phyloP scores from a whole-genome alignment of 129 eudicot species.

The Kitagawia praeruptora region DNA sequence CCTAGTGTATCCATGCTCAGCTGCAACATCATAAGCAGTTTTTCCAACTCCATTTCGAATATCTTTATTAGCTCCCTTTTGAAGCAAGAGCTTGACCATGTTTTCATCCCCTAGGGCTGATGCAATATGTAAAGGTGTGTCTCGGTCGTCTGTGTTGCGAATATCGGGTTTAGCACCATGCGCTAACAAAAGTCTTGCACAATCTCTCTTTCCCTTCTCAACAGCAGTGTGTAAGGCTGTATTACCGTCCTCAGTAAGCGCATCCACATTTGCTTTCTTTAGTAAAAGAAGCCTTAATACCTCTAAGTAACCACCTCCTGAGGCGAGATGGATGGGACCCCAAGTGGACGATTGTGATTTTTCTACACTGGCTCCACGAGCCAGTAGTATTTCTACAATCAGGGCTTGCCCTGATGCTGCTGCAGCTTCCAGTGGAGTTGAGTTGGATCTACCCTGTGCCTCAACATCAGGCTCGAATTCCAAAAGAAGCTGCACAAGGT shows the following conservation, averaged over 20 bases:
- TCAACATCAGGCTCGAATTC: slow-evolving; percentile 52
- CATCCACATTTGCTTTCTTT: slow-evolving; percentile 41
- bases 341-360: slow-evolving; percentile 38
- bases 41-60: slow-evolving; percentile 34
- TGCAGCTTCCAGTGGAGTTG: slow-evolving; percentile 68
- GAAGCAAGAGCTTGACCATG: slow-evolving; percentile 57
- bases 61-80: slow-evolving; percentile 64
- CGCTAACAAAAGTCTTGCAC: slow-evolving; percentile 37
- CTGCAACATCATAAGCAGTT: slow-evolving; percentile 56
- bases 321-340: slow-evolving; percentile 65
- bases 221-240: slow-evolving; percentile 67
- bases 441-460: slow-evolving; percentile 28
- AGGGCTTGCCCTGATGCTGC: slow-evolving; percentile 45
- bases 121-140: slow-evolving; percentile 61
- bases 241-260: slow-evolving; percentile 57
- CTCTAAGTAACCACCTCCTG: slow-evolving; percentile 52
- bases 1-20: slow-evolving; percentile 47
- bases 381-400: slow-evolving; percentile 60
- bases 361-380: slow-evolving; percentile 37
- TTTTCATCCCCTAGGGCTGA: slow-evolving; percentile 57
- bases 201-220: slow-evolving; percentile 50
- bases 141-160: slow-evolving; percentile 28
- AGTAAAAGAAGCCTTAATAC: slow-evolving; percentile 45
- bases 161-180: slow-evolving; percentile 35
- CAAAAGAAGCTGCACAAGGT: slow-evolving; percentile 55